Base-by-base conservation (phyloP, 495 filamentous ascomycete species). In the Penicillium cinerascens region DNA sequence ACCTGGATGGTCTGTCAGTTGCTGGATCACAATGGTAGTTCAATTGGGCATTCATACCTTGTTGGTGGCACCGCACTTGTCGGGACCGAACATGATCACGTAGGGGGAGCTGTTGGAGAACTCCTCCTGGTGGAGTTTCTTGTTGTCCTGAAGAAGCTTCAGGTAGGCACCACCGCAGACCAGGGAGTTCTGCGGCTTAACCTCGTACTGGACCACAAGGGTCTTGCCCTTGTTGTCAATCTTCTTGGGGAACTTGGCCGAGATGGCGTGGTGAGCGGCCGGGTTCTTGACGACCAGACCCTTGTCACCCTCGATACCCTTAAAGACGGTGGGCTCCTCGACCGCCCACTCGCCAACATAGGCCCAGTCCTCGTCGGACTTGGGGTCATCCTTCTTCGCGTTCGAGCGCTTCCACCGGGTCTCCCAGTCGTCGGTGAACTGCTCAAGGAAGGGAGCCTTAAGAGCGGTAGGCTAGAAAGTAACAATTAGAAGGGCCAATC, bases 71-170 rank as follows among this genome's bases (percentile, higher is more conserved):
- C 93, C 95, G 71, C 95, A 99, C 86, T 97, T 99, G 79, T 99
- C 95, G 65, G 95, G 95, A 59, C 95, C 95, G 72, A 99, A 99
- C 95, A 97, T 97, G 79, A 99, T 95, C 57, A 99, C 88, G 70
- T 99, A 99, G 35, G 95, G 95, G 41, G 92, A 92, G 42, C 85
- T 81, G 76, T 99, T 96, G 64, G 91, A 93, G 81, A 99, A 99
- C 77, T 99, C 95, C 49, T 97, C 93, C 65, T 86, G 81, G 75
- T 96, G 91, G 64, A 97, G 89, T 72, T 88, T 86, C 80, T 92
- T 95, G 80, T 91, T 97, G 69, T 99, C 93, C 57, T 95, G 87
- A 58, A 97, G 88, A 58, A 99, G 90, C 86, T 99, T 99, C 81
- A 99, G 78, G 77, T 99, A 99, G 60, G 95, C 95, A 71, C 95